These are phyloP conservation scores for Tricholoma furcatifolium DNA, from an alignment of 768 basidiomycete species.

Conservation along the genomic window DNA sequence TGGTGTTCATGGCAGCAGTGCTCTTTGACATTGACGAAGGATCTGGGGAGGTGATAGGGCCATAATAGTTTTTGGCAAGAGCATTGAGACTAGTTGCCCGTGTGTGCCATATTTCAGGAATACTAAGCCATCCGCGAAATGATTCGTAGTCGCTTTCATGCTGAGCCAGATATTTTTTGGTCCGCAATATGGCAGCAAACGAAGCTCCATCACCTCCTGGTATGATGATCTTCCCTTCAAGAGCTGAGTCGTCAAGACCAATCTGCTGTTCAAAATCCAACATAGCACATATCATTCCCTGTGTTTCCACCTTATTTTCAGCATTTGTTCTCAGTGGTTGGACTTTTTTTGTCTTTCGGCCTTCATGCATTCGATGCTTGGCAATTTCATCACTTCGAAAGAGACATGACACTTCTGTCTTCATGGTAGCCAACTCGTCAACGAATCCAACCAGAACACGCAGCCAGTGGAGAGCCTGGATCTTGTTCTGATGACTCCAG, in stretches of 20 bases:
- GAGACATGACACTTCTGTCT: slow-evolving; percentile 10
- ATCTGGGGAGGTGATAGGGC: slow-evolving; percentile 15
- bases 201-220: slow-evolving; percentile 18
- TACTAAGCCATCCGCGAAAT: slow-evolving; percentile 17
- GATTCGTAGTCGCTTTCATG: slow-evolving; percentile 17
- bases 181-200: slow-evolving; percentile 16
- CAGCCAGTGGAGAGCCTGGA: slow-evolving; percentile 22
- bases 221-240: slow-evolving; percentile 15
- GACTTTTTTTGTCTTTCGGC: slow-evolving; percentile 17
- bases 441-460: slow-evolving; percentile 18
- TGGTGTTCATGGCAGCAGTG: slow-evolving; percentile 15
- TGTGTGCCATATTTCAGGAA: slow-evolving; percentile 21
- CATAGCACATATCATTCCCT: slow-evolving; percentile 20
- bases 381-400: slow-evolving; percentile 16
- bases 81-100: slow-evolving; percentile 19
- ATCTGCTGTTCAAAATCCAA: slow-evolving; percentile 14
- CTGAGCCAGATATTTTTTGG: slow-evolving; percentile 16
- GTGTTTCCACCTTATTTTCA: slow-evolving; percentile 19
- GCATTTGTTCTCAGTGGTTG: slow-evolving; percentile 23
- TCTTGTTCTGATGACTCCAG: slow-evolving; percentile 11
- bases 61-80: slow-evolving; percentile 18
- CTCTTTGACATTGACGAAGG: slow-evolving; percentile 18
- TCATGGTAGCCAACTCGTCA: slow-evolving; percentile 17
- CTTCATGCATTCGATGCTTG: slow-evolving; percentile 18
- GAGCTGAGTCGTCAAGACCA: slow-evolving; percentile 16